Evolutionary conservation across 2,329 filamentous ascomycete species (phyloP).

Genomic region (Davidsoniella virescens): DNA sequence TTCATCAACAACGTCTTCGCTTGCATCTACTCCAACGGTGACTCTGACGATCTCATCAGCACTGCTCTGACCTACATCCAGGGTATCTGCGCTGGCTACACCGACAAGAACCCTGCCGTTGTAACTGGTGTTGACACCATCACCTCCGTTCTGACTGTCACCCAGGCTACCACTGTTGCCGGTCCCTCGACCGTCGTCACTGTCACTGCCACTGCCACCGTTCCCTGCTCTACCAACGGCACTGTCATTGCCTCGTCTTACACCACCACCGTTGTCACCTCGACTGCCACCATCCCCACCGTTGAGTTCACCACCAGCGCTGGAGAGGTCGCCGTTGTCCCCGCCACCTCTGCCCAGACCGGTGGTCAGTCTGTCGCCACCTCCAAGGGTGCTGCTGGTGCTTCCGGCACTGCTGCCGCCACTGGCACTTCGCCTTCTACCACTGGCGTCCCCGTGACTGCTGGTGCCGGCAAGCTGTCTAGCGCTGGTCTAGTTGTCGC

Average conservation of each 20-base stretch:
- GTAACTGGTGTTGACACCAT: slow-evolving; percentile 55
- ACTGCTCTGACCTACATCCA: slow-evolving; percentile 70
- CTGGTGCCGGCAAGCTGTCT: slow-evolving; percentile 11
- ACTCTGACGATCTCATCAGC: slow-evolving; percentile 46
- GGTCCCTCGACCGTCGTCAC: slow-evolving; percentile 31
- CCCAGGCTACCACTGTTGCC: slow-evolving; percentile 29
- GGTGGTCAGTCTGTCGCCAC: slow-evolving; percentile 5
- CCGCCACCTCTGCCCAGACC: slow-evolving; percentile 13
- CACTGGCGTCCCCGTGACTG: slow-evolving; percentile 11
- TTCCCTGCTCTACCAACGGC: slow-evolving; percentile 4
- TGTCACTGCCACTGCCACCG: slow-evolving; percentile 27
- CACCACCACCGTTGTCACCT: slow-evolving; percentile 33
- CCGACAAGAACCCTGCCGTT: slow-evolving; percentile 67
- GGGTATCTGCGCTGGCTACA: slow-evolving; percentile 70
- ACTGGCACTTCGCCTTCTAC: slow-evolving; percentile 2
- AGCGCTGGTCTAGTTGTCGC: slow-evolving; percentile 3
- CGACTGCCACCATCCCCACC: slow-evolving; percentile 36
- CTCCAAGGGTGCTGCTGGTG: not conserved
- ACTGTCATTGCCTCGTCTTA: slow-evolving; percentile 30
- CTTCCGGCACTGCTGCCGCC: slow-evolving; percentile 7
- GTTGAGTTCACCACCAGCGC: slow-evolving; percentile 29
- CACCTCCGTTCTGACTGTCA: slow-evolving; percentile 42
- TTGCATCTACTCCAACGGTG: slow-evolving; percentile 66
- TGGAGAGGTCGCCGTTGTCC: slow-evolving; percentile 12
- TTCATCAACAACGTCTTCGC: slow-evolving; percentile 68